Percentiles rank a stretch among this genome's conserved stretches.
Evolutionary conservation across 345 rosid species (phyloP).

Genomic region (Litchi chinensis): DNA sequence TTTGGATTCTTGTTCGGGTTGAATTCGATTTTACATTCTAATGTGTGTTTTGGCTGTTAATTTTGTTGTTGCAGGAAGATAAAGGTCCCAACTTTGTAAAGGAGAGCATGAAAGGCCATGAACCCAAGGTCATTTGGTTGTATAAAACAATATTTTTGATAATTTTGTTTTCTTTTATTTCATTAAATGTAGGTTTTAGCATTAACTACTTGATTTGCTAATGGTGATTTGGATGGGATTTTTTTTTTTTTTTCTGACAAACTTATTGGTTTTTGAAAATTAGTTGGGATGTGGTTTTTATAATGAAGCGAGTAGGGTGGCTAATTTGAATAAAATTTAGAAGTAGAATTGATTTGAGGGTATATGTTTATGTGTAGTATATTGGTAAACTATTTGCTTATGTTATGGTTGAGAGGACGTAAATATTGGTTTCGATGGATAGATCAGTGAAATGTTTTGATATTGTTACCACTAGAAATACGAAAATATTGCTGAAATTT

Average conservation of each 20-base stretch:
- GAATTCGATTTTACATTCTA: constrained; percentile 6
- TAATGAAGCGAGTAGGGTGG: background rate
- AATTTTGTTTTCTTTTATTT: background rate
- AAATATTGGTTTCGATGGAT: no score
- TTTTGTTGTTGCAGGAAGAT: constrained; percentile 10
- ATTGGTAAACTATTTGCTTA: background rate
- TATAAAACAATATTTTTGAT: background rate
- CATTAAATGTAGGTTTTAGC: background rate
- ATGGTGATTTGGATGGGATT: background rate
- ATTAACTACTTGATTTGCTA: background rate
- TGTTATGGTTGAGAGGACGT: no score
- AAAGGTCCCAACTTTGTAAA: background rate
- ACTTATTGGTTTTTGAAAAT: background rate
- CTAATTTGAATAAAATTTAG: background rate
- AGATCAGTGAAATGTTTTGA: background rate
- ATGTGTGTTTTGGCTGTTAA: background rate
- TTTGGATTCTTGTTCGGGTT: background rate
- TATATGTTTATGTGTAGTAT: background rate
- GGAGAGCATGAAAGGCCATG: constrained; percentile 42
- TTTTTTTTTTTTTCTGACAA: background rate
- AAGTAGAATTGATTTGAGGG: background rate
- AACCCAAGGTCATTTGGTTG: constrained; percentile 30
- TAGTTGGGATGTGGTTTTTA: background rate
- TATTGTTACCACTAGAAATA: background rate
- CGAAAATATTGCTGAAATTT: background rate